Evolutionary conservation across 768 basidiomycete genomes (phyloP), one percentile per base, ranked within the genome.

Genomic region (Hygrophorus pudorinus): DNA sequence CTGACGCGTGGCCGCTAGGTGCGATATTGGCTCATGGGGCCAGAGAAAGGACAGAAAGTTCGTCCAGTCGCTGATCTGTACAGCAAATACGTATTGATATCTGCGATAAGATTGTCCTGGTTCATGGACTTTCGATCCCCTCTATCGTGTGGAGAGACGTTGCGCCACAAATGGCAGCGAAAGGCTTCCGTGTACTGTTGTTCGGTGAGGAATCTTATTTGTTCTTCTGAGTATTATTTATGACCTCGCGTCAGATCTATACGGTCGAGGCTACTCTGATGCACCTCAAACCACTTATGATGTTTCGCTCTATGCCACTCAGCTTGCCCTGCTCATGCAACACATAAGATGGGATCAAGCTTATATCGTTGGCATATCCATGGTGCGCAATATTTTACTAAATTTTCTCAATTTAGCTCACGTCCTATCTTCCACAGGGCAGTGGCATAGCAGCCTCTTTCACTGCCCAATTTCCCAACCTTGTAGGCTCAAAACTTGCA

Each of bases 301-400:
- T 49, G 62, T 74, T 1, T 62, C 67, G 4, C 66, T 90, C 3
- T 81, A 81, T 56, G 77, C 78, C 1, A 78, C 76, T 0, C 86
- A 89, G 53, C 79, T 90, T n/a, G 87, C 87, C 0, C 70, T 88
- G 5, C 73, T 90, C 39, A 74, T 90, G 72, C 86, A 89, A 50
- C 76, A 87, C 49, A 59, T 88, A 37, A 71, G 68, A 42, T 90
- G 86, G 85, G 68, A 74, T 8, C 72, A 75, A 49, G 78, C 81
- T 0, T 62, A 72, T 42, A 59, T 89, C 31, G 74, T 74, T 0
- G 86, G 84, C 11, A 64, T 86, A 12, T 88, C 85, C 16, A 89
- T 90, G 87, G 84, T 79, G 44, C 29, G 68, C 48, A 20, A 8
- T 14, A 40, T 46, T 41, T 21, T 29, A n/a, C 30, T n/a, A 40